A percentile compares a stretch with the other conserved stretches of the same genome.
Conservation (phyloP, 1,139 yeast genomes). For the Kodamaea sp. region DNA sequence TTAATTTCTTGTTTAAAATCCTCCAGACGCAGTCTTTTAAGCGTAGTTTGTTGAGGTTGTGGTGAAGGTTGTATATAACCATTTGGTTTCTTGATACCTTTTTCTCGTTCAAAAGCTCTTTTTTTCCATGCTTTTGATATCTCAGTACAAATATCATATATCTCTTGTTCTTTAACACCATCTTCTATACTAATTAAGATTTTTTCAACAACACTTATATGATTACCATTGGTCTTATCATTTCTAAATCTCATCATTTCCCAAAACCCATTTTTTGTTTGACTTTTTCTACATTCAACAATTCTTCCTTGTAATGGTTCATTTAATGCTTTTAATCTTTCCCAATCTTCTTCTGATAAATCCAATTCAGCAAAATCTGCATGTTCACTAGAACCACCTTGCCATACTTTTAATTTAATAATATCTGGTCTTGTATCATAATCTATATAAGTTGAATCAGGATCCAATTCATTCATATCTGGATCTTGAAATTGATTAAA, state of each 20-base stretch:
- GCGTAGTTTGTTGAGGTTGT: background rate
- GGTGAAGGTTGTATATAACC: background rate
- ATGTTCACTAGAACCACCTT: conserved; percentile 61
- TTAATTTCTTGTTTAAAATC: conserved; percentile 3
- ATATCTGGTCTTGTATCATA: conserved; percentile 76
- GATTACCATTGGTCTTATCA: conserved; percentile 88
- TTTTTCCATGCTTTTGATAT: conserved; percentile 36
- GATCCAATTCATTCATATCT: conserved; percentile 66
- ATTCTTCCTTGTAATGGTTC: conserved; percentile 91
- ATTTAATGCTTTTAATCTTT: conserved; percentile 56
- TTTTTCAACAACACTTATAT: conserved; percentile 71
- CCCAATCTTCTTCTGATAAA: conserved; percentile 78
- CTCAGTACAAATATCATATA: conserved; percentile 44
- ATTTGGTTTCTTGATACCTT: conserved; percentile 4
- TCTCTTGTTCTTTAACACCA: conserved; percentile 76
- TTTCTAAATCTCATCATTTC: conserved; percentile 84
- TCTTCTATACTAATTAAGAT: conserved; percentile 83
- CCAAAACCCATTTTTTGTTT: conserved; percentile 61
- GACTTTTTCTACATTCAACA: conserved; percentile 72
- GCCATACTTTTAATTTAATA: conserved; percentile 68
- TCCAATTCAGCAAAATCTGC: conserved; percentile 63
- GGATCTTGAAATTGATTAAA: conserved; percentile 68
- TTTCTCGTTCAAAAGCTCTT: conserved; percentile 29
- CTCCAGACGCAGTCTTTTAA: conserved; percentile 7
- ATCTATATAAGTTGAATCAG: conserved; percentile 71